Base-by-base conservation (phyloP, 2,329 filamentous ascomycete genomes). In the Aspergillus terreus region DNA sequence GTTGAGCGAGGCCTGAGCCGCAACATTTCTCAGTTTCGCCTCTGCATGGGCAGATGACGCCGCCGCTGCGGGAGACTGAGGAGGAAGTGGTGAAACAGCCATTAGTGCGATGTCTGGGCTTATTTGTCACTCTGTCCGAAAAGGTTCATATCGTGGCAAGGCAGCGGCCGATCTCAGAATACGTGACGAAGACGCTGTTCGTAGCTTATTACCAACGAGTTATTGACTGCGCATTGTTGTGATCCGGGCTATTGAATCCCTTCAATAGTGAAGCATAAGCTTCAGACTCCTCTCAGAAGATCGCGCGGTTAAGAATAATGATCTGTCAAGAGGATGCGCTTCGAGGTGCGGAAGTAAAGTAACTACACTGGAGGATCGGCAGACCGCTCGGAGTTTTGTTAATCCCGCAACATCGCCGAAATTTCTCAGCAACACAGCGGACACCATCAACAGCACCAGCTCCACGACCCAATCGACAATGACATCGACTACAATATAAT, bases 21-120 rank as follows among this genome's bases (percentile, higher is more conserved):
- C 65, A 36, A 69, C 56, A 30, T 64, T 64, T 55, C 69, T 73
- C 17, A 68, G 57, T 36, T 66, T 67, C 25, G 66, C 59, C 45
- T 67, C 65, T 38, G 64, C 62, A 52, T 63, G 61, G 17, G 67
- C 62, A 2, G 69, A 63, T 46, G 63, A 58, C 23, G 67, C 66
- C 15, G 64, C 60, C 50, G 62, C 58, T 27, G 68, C 66, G 12
- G 71, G 69, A 7, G 73, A 71, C 40, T 63, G 68, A 41, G 71
- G 64, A 55, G 67, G 55, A 19, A 75, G 66, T 44, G 76, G 76
- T 52, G 76, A 78, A 14, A 71, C 64, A 27, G 71, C 68, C 74
- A 76, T 72, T 23, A 30, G 19, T 14, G 2, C 17, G 15, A 14
- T 44, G 10, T 17, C 6, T 42, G 27, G 17, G 11, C 25, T 10